These are phyloP conservation scores for Apostasia ramifera DNA, from an alignment of 106 monocot species.

Conservation along the genomic window DNA sequence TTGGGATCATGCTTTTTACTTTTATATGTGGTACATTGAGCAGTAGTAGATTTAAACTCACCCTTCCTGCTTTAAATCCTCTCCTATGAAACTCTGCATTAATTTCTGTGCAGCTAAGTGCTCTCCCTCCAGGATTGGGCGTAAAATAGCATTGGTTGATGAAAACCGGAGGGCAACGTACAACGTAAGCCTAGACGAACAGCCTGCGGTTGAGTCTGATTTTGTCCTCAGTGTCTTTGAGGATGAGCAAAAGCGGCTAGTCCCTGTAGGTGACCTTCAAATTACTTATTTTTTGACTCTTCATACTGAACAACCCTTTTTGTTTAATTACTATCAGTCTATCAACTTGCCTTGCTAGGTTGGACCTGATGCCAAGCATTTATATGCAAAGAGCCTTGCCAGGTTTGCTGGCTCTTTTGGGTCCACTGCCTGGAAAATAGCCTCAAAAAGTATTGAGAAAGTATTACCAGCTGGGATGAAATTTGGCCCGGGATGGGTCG, in stretches of 20 bases:
- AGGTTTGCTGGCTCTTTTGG: conserved; percentile 70
- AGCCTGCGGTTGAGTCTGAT: conserved; percentile 20
- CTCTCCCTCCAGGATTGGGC: conserved; percentile 31
- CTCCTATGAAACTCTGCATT: background rate
- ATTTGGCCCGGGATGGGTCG: conserved; percentile 92
- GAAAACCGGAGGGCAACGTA: conserved; percentile 76
- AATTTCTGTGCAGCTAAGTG: conserved; percentile 32
- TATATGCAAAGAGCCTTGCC: conserved; percentile 82
- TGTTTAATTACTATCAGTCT: conserved; percentile 1
- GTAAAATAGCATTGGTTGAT: conserved; percentile 34
- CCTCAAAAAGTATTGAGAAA: conserved; percentile 55
- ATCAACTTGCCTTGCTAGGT: conserved; percentile 43
- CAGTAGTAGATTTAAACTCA: background rate
- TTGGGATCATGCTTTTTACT: background rate
- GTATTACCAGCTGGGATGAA: conserved; percentile 64
- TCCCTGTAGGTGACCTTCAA: conserved; percentile 40
- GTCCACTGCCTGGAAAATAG: conserved; percentile 72
- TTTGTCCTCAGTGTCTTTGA: conserved; percentile 25
- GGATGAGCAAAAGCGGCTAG: conserved; percentile 41
- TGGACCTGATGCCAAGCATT: conserved; percentile 41
- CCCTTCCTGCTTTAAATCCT: background rate
- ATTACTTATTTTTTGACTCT: background rate
- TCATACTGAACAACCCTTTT: background rate
- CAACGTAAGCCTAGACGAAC: conserved; percentile 19
- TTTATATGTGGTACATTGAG: background rate